phyloP scores from a whole-genome alignment of 2,329 filamentous ascomycete genomes.

The Xylariaceae sp. region DNA sequence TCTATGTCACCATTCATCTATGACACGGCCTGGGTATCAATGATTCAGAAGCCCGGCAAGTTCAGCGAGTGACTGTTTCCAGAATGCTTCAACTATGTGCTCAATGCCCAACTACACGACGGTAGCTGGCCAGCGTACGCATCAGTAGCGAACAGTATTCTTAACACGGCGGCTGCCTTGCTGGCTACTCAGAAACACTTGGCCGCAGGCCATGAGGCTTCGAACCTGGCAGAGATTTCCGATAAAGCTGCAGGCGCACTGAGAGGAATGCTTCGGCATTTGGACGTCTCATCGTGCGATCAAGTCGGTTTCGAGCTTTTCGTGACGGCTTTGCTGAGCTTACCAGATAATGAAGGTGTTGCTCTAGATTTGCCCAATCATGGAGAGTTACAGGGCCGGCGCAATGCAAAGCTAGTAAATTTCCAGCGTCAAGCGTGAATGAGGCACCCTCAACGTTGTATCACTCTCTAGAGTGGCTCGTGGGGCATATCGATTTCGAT shows the following conservation, averaged over 20 bases:
- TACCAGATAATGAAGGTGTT: neutral
- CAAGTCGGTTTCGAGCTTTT: conserved; percentile 17
- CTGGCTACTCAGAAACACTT: conserved; percentile 32
- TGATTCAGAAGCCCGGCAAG: conserved; percentile 21
- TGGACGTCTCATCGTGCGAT: conserved; percentile 26
- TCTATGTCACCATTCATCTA: conserved; percentile 32
- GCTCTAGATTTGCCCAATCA: neutral
- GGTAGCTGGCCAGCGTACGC: conserved; percentile 32
- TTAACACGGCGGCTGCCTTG: conserved; percentile 38
- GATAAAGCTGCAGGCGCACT: neutral
- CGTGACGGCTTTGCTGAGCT: neutral
- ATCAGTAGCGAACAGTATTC: conserved; percentile 35
- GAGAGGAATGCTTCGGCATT: conserved; percentile 4
- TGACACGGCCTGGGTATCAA: conserved; percentile 41
- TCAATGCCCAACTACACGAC: conserved; percentile 25
- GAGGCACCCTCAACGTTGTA: neutral
- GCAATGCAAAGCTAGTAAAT: conserved; percentile 2
- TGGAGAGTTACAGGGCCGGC: neutral
- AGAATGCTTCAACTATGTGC: conserved; percentile 32
- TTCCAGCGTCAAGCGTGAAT: neutral
- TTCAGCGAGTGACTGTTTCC: conserved; percentile 34
- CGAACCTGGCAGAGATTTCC: neutral
- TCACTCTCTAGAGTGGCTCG: conserved; percentile 4
- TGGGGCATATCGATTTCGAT: conserved; percentile 7
- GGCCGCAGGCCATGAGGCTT: neutral